Evolutionary conservation across 2,329 filamentous ascomycete genomes (phyloP).

Genomic region (Exophiala sp.): DNA sequence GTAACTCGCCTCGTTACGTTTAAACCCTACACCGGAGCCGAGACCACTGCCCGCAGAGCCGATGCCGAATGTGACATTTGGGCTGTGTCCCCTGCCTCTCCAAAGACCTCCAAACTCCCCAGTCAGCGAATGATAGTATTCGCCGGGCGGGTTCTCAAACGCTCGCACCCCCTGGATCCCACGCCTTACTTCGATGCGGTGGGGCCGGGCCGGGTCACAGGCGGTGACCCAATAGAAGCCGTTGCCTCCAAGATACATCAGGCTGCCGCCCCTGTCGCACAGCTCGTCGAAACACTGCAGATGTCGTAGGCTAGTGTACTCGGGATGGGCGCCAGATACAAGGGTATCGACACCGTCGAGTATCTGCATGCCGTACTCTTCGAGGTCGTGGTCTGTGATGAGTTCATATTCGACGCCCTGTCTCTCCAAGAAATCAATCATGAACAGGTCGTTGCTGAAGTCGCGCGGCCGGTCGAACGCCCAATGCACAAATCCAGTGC

Average conservation of each 20-base stretch:
- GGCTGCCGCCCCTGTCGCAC: slow-evolving; percentile 30
- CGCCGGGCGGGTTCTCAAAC: slow-evolving; percentile 30
- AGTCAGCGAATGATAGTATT: slow-evolving; percentile 30
- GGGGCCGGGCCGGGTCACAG: slow-evolving; percentile 1
- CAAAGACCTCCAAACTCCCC: slow-evolving; percentile 34
- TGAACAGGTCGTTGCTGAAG: slow-evolving; percentile 34
- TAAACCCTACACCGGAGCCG: slow-evolving; percentile 30
- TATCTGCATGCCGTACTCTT: slow-evolving; percentile 22
- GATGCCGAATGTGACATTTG: slow-evolving; percentile 33
- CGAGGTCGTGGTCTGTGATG: slow-evolving; percentile 36
- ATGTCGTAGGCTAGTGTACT: slow-evolving; percentile 32
- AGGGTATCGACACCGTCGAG: slow-evolving; percentile 29
- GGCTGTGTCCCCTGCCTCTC: slow-evolving; percentile 31
- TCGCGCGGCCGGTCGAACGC: slow-evolving; percentile 36
- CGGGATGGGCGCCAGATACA: slow-evolving; percentile 33
- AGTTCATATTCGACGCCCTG: slow-evolving; percentile 33
- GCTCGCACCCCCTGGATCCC: slow-evolving; percentile 32
- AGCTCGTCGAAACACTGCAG: slow-evolving; percentile 30
- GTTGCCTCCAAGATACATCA: slow-evolving; percentile 37
- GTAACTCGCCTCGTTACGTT: slow-evolving; percentile 14
- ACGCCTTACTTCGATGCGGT: slow-evolving; percentile 34
- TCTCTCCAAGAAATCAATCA: slow-evolving; percentile 34
- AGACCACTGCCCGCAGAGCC: slow-evolving; percentile 32
- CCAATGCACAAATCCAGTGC: slow-evolving; percentile 37
- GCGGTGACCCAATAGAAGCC: slow-evolving; percentile 32